Percentiles rank a stretch among this genome's conserved stretches.
phyloP scores from a whole-genome alignment of 2,329 filamentous ascomycete species.

The Thielaviopsis punctulata region DNA sequence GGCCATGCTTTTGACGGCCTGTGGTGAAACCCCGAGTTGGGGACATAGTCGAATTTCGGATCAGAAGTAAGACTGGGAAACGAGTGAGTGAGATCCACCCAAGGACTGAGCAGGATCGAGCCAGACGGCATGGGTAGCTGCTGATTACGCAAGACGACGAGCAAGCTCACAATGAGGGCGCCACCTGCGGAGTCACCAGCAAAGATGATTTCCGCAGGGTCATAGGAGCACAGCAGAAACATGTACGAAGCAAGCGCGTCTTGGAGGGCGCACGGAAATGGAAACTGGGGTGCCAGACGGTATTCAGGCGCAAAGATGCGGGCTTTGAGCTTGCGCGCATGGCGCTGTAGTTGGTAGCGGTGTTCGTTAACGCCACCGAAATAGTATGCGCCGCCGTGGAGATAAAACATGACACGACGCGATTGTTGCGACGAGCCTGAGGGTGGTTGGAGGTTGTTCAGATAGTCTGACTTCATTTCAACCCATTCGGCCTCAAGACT shows the following conservation, averaged over 20 bases:
- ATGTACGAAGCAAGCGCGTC: slow-evolving; percentile 84
- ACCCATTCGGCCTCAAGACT: slow-evolving; percentile 80
- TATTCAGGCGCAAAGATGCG: slow-evolving; percentile 77
- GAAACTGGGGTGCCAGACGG: slow-evolving; percentile 79
- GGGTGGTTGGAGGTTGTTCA: slow-evolving; percentile 13
- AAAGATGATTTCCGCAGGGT: slow-evolving; percentile 66
- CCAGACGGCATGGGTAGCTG: slow-evolving; percentile 74
- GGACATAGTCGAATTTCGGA: slow-evolving; percentile 71
- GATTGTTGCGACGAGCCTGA: slow-evolving; percentile 11
- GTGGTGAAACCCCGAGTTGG: slow-evolving; percentile 72
- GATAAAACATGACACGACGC: slow-evolving; percentile 71
- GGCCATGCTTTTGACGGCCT: slow-evolving; percentile 86
- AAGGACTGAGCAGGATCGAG: slow-evolving; percentile 79
- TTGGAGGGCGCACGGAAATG: slow-evolving; percentile 81
- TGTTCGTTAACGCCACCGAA: slow-evolving; percentile 94
- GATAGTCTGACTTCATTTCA: slow-evolving; percentile 74
- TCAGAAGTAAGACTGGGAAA: slow-evolving; percentile 75
- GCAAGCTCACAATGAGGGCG: slow-evolving; percentile 68
- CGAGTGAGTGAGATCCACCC: slow-evolving; percentile 90
- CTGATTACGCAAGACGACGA: slow-evolving; percentile 69
- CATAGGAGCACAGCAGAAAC: slow-evolving; percentile 58
- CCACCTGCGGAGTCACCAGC: slow-evolving; percentile 89
- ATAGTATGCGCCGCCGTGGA: slow-evolving; percentile 89
- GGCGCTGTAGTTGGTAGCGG: slow-evolving; percentile 92
- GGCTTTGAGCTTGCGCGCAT: slow-evolving; percentile 85